Base-by-base conservation (phyloP, 352 stramenopile species). In the Bremia lactucae region DNA sequence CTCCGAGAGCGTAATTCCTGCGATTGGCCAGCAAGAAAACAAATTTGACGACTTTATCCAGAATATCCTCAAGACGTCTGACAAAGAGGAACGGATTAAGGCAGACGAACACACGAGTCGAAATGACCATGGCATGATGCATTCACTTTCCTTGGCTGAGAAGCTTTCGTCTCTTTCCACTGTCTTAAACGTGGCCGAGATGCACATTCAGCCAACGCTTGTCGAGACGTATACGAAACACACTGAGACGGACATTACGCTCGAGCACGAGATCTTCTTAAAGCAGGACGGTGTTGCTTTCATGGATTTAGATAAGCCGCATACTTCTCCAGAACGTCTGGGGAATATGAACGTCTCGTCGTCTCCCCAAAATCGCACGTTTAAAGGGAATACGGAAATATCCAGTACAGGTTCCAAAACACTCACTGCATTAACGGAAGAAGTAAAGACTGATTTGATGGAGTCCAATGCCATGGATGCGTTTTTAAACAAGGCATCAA, bases 41-140 rank as follows among this genome's bases (percentile, higher is more conserved):
- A 73, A 80, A 46, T 83, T 90, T 39, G 74, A 87, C 37, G 74
- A 87, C 56, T 90, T 90, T 40, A 90, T 90, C 44, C 72, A 87
- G 57, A 85, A 83, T 36, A 85, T 90, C 37, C 59, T 90, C 9
- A 87, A 87, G 54, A 81, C 57, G 33, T 68, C 75, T 3, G 52
- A 45, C 2, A 59, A 58, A 4, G 50, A 59, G 13, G 56, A 46
- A 7, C 49, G 46, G n/a, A 16, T 35, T n/a, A 36, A 43, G 14
- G 34, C 47, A 16, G 48, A 46, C 6, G 35, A 43, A 2, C 15
- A 35, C 2, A 40, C 28, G 8, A 22, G 15, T 24, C 54, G 49
- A 19, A 43, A 55, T 61, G 33, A 79, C 60, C 23, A 57, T 70
- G 9, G 53, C 37, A 23, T 57, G 49, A 36, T 46, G 38, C 52